Conservation (phyloP, 768 basidiomycete species). For the Termitomyces sp. region DNA sequence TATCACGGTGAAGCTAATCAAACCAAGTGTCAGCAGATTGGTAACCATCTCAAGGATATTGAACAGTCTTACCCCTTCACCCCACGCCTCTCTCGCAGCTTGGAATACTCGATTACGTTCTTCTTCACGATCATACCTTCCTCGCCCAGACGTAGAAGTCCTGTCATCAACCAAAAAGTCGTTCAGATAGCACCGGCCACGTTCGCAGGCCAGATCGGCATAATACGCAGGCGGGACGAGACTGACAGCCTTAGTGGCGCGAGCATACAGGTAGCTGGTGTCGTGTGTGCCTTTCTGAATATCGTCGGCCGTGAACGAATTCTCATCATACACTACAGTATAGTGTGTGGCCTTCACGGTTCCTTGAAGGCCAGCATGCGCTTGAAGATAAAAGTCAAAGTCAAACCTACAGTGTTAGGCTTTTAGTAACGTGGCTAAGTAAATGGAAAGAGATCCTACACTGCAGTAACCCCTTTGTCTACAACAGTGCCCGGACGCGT, state of each 20-base stretch:
- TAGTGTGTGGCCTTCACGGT: constrained; percentile 73
- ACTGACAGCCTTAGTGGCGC: constrained; percentile 82
- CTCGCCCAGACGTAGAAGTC: constrained; percentile 27
- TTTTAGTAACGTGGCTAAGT: constrained; percentile 1
- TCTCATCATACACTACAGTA: constrained; percentile 77
- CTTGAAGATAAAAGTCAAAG: constrained; percentile 67
- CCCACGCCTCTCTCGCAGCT: constrained; percentile 47
- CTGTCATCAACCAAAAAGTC: constrained; percentile 60
- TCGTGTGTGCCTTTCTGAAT: constrained; percentile 71
- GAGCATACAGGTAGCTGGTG: constrained; percentile 69
- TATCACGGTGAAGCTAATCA: constrained; percentile 43
- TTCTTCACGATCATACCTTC: constrained; percentile 30
- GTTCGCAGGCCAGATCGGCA: constrained; percentile 78
- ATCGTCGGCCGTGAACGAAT: constrained; percentile 58
- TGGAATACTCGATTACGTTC: constrained; percentile 35
- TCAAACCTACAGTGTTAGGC: constrained; percentile 40
- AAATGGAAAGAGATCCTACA: constrained; percentile 35
- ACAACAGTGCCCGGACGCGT: constrained; percentile 77
- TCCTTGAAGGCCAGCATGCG: constrained; percentile 72
- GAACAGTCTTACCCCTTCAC: constrained; percentile 38
- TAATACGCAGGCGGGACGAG: constrained; percentile 78
- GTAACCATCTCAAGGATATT: neutral
- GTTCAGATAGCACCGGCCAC: constrained; percentile 72
- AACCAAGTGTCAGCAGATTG: neutral
- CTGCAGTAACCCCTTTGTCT: constrained; percentile 70